These are phyloP conservation scores for Rhodomyrtus psidioides DNA, from an alignment of 441 rosid species.

Conservation along the genomic window DNA sequence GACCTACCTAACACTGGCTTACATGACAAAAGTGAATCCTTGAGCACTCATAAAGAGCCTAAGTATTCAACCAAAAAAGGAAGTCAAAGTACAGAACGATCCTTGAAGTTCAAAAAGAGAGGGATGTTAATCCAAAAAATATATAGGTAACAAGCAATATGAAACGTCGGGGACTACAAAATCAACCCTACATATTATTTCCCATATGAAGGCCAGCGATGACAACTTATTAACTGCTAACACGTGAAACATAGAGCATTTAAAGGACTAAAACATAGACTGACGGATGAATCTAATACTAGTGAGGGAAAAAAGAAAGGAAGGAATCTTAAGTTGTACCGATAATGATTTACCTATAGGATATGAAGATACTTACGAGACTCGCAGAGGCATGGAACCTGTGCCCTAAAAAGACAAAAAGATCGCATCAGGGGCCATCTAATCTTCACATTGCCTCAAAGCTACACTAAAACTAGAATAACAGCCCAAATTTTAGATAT, in stretches of 20 bases:
- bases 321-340: not conserved
- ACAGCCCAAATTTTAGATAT: not conserved
- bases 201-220: not conserved
- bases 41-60: not conserved
- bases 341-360: not conserved
- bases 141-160: not conserved
- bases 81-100: not conserved
- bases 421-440: not conserved
- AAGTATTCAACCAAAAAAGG: not conserved
- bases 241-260: not conserved
- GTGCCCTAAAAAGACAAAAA: slow-evolving; percentile 23
- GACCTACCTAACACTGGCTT: not conserved
- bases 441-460: not conserved
- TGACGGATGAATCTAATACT: not conserved
- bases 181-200: not conserved
- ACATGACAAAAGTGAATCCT: not conserved
- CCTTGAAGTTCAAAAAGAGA: not conserved
- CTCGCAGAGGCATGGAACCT: slow-evolving; percentile 22
- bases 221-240: not conserved
- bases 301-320: not conserved
- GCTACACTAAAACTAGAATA: not conserved
- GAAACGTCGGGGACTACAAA: not conserved
- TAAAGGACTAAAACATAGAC: not conserved
- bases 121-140: not conserved
- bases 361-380: slow-evolving; percentile 38